Percentiles rank a stretch among this genome's conserved stretches.
phyloP scores from a whole-genome alignment of 495 filamentous ascomycete species.

The Podospora tetraspora region DNA sequence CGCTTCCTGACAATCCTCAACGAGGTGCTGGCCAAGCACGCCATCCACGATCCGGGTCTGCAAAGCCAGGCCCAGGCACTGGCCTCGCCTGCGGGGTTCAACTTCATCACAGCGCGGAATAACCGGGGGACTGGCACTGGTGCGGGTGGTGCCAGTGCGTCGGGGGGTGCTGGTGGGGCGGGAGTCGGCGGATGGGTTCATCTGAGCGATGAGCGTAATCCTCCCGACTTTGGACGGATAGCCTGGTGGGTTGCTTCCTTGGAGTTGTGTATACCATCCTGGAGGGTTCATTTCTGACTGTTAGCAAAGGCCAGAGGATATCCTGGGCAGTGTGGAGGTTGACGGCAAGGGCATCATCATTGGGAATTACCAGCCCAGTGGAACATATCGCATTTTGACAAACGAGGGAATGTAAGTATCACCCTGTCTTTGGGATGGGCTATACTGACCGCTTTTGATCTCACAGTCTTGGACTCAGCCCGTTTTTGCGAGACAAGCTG shows the following conservation, averaged over 20 bases:
- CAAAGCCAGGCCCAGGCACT: slow-evolving; percentile 72
- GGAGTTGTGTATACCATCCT: not conserved
- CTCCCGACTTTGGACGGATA: slow-evolving; percentile 86
- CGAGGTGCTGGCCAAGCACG: slow-evolving; percentile 63
- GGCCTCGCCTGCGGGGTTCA: slow-evolving; percentile 70
- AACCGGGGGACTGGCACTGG: slow-evolving; percentile 42
- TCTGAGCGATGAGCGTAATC: slow-evolving; percentile 73
- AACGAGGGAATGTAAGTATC: slow-evolving; percentile 63
- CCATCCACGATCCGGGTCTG: slow-evolving; percentile 64
- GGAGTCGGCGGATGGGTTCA: slow-evolving; percentile 87
- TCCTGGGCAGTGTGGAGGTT: slow-evolving; percentile 87
- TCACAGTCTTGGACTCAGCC: slow-evolving; percentile 24
- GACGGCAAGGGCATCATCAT: slow-evolving; percentile 68
- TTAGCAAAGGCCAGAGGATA: slow-evolving; percentile 63
- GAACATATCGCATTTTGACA: slow-evolving; percentile 64
- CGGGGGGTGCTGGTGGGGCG: slow-evolving; percentile 77
- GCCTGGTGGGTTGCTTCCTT: slow-evolving; percentile 49
- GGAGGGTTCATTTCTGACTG: not conserved
- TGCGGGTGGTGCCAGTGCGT: slow-evolving; percentile 69
- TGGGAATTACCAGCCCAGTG: slow-evolving; percentile 59
- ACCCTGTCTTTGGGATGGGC: not conserved
- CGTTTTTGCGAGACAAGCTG: slow-evolving; percentile 26
- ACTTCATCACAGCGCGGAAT: slow-evolving; percentile 30
- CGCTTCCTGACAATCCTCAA: slow-evolving; percentile 71
- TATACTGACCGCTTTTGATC: not conserved